Percentiles rank a stretch among this genome's conserved stretches.
Conservation (phyloP, 139 green algal species). For the Axilococcus clingmanii region DNA sequence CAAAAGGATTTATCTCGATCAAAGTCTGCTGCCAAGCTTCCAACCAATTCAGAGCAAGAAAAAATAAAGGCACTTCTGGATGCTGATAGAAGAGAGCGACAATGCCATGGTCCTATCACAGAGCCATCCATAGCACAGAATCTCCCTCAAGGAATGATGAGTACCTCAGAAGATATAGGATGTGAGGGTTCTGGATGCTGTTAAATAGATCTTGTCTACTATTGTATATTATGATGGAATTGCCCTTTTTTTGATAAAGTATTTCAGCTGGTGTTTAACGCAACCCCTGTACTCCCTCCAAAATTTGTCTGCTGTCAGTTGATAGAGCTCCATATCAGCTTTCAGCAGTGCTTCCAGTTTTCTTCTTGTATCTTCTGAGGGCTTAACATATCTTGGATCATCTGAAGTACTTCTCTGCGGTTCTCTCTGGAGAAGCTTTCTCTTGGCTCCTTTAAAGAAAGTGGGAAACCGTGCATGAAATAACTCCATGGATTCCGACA, state of each 20-base stretch:
- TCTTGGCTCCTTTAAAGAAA: conserved; percentile 4
- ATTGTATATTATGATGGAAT: not conserved
- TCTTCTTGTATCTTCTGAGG: conserved; percentile 1
- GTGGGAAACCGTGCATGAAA: conserved; percentile 4
- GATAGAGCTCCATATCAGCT: conserved; percentile 7
- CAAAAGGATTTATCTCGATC: conserved; percentile 7
- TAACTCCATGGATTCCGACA: not conserved
- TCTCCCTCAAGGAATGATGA: not conserved
- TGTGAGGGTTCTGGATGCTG: not conserved
- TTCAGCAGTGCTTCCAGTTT: not conserved
- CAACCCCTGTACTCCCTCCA: too few relatives aligned
- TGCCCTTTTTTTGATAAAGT: not conserved
- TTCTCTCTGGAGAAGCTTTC: not conserved
- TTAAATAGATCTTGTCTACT: not conserved
- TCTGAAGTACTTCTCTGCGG: not conserved
- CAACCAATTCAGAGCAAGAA: conserved; percentile 3
- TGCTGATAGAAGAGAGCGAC: conserved; percentile 25
- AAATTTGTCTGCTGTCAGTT: not conserved
- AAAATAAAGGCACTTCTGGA: conserved; percentile 16
- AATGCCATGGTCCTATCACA: not conserved
- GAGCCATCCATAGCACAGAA: not conserved
- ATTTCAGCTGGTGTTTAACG: not conserved
- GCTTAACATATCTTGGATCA: not conserved
- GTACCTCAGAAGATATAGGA: not conserved
- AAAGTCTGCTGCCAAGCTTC: not conserved